Conservation (phyloP, 176 grass and related monocot genomes). For the Oryza meridionalis region DNA sequence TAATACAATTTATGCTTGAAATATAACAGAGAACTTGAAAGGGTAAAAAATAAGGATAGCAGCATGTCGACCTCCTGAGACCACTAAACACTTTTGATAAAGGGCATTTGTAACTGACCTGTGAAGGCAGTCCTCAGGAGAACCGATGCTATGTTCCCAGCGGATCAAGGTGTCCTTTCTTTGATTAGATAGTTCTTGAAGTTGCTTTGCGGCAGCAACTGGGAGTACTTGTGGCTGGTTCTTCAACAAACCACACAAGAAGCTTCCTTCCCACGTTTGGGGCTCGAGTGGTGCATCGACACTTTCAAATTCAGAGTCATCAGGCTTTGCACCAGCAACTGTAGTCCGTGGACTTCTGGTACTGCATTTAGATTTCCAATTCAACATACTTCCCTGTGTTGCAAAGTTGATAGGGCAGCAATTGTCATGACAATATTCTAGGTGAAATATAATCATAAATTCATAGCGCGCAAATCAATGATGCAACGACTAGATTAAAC, state of each 20-base stretch:
- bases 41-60: background rate
- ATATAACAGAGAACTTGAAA: background rate
- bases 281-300: constrained; percentile 68
- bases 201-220: constrained; percentile 54
- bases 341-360: constrained; percentile 30
- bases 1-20: background rate
- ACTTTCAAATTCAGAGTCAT: constrained; percentile 54
- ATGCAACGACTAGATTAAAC: background rate
- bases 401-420: constrained; percentile 14
- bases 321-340: constrained; percentile 50
- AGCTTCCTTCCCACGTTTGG: constrained; percentile 58
- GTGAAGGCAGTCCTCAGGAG: constrained; percentile 57
- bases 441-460: background rate
- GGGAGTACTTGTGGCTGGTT: constrained; percentile 58
- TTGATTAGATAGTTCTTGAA: constrained; percentile 58
- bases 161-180: constrained; percentile 55
- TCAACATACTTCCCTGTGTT: constrained; percentile 43
- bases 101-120: constrained; percentile 46
- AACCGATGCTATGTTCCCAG: constrained; percentile 65
- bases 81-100: background rate
- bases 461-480: background rate
- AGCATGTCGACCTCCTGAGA: background rate
- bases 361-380: constrained; percentile 33
- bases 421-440: constrained; percentile 14
- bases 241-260: constrained; percentile 68